These are phyloP conservation scores for Tricholoma saponaceum DNA, from an alignment of 768 basidiomycete genomes.

Conservation along the genomic window DNA sequence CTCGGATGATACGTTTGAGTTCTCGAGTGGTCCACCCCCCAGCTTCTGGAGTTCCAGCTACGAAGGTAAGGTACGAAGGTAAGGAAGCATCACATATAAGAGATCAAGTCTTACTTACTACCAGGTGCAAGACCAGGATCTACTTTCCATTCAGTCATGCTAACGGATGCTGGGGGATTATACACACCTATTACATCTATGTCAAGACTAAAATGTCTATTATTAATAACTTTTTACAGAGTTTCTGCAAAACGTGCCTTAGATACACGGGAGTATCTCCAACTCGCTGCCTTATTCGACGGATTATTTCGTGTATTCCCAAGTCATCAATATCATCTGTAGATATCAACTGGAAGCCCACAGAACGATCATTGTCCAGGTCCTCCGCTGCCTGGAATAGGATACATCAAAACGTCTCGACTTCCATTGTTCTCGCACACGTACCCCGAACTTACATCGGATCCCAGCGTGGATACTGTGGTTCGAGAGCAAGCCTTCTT, in stretches of 20 bases:
- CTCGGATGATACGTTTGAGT: constrained; percentile 75
- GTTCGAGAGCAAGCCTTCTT: constrained; percentile 74
- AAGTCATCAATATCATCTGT: constrained; percentile 83
- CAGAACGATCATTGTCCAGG: constrained; percentile 61
- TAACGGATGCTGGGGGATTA: neutral
- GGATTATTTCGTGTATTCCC: constrained; percentile 66
- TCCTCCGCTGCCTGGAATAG: constrained; percentile 52
- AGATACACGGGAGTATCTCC: constrained; percentile 77
- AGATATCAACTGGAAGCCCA: constrained; percentile 77
- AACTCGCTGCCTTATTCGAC: constrained; percentile 66
- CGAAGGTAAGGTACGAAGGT: neutral
- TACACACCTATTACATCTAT: constrained; percentile 73
- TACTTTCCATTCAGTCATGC: constrained; percentile 8
- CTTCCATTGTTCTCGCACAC: constrained; percentile 16
- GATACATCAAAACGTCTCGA: constrained; percentile 21
- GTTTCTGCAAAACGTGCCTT: constrained; percentile 40
- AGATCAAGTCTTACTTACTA: constrained; percentile 39
- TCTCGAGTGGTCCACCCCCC: constrained; percentile 86
- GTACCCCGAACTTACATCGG: constrained; percentile 59
- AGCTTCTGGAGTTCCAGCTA: constrained; percentile 81
- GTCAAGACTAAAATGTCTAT: constrained; percentile 47
- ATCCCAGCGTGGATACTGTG: constrained; percentile 85
- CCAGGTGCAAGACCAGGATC: constrained; percentile 81
- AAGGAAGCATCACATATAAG: neutral
- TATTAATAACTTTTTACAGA: neutral